Evolutionary conservation across 2,329 filamentous ascomycete genomes (phyloP).

Genomic region (Fusarium caatingaense): DNA sequence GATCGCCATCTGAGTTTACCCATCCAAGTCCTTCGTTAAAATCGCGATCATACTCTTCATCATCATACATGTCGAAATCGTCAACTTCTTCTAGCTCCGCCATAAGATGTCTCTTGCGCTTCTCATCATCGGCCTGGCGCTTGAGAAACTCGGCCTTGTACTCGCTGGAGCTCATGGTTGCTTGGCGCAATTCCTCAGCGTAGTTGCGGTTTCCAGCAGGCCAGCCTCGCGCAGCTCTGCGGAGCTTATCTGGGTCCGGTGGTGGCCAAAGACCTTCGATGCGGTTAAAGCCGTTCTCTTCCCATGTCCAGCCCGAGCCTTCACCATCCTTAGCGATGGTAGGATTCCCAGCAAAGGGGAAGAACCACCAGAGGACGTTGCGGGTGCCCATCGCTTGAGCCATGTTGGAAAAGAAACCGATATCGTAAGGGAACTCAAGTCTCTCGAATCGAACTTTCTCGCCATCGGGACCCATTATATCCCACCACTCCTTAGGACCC

Average conservation of each 20-base stretch:
- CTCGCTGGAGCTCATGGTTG: constrained; percentile 56
- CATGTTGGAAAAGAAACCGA: constrained; percentile 80
- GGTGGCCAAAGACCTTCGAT: constrained; percentile 71
- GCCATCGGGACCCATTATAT: constrained; percentile 50
- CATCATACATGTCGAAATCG: constrained; percentile 68
- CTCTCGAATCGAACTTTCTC: constrained; percentile 64
- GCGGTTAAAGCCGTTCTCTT: constrained; percentile 83
- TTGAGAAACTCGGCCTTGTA: constrained; percentile 61
- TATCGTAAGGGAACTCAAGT: constrained; percentile 85
- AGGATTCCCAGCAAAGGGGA: constrained; percentile 70
- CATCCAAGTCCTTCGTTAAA: constrained; percentile 62
- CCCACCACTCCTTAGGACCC: constrained; percentile 60
- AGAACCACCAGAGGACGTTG: constrained; percentile 75
- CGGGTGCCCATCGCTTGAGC: constrained; percentile 78
- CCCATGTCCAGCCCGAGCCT: constrained; percentile 69
- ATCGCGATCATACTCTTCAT: constrained; percentile 64
- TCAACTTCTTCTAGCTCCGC: constrained; percentile 65
- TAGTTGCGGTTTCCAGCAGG: constrained; percentile 54
- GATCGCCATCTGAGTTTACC: constrained; percentile 81
- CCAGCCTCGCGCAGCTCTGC: constrained; percentile 55
- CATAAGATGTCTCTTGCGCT: constrained; percentile 56
- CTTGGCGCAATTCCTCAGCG: constrained; percentile 50
- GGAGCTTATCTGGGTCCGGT: constrained; percentile 69
- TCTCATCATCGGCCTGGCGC: constrained; percentile 62
- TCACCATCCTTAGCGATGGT: constrained; percentile 52